Conservation (phyloP, 2,329 filamentous ascomycete species). For the Colletotrichum sp. region DNA sequence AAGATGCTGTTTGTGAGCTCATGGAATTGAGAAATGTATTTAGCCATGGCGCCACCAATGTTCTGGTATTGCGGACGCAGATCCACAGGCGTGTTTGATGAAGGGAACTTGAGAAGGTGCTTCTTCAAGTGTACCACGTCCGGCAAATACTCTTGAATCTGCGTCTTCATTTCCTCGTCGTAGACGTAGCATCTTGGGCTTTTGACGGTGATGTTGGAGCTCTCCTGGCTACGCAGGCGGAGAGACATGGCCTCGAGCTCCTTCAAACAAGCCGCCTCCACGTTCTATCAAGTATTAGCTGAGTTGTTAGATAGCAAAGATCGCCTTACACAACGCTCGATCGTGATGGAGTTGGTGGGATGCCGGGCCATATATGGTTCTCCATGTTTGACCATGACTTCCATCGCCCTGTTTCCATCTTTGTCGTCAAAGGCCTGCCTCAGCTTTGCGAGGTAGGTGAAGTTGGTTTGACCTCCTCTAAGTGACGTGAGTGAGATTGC, state of each 20-base stretch:
- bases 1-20: background rate
- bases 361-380: background rate
- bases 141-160: constrained; percentile 58
- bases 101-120: constrained; percentile 42
- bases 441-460: background rate
- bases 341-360: background rate
- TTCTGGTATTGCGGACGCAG: constrained; percentile 33
- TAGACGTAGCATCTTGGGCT: constrained; percentile 55
- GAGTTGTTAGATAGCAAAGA: too few relatives aligned
- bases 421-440: background rate
- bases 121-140: constrained; percentile 54
- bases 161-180: constrained; percentile 48
- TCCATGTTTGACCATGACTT: background rate
- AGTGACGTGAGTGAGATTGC: background rate
- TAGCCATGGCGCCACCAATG: constrained; percentile 50
- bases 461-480: background rate
- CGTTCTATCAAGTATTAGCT: background rate
- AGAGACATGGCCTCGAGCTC: background rate
- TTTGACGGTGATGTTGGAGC: constrained; percentile 35
- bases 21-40: background rate
- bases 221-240: background rate
- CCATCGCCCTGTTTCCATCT: background rate
- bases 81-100: constrained; percentile 13
- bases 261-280: background rate
- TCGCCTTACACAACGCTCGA: background rate